Percentiles rank a stretch among this genome's conserved stretches.
phyloP scores from a whole-genome alignment of 345 rosid genomes.

The Draba incana region DNA sequence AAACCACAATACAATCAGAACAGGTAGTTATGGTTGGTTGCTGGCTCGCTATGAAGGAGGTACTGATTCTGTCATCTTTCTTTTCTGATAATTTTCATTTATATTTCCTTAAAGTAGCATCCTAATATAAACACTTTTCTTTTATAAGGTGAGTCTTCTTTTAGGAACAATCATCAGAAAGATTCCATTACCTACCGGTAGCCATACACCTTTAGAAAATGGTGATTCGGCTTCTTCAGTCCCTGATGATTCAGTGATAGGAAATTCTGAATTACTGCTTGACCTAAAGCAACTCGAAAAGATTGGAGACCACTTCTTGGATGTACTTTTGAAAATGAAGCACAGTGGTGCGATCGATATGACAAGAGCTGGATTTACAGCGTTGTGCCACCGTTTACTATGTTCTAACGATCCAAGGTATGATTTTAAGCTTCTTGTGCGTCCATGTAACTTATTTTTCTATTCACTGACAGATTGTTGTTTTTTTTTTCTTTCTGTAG shows the following conservation, averaged over 20 bases:
- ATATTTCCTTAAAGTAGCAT: slow-evolving; percentile 2
- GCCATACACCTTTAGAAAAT: slow-evolving; percentile 49
- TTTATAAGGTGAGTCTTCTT: slow-evolving; percentile 89
- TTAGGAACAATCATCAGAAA: slow-evolving; percentile 87
- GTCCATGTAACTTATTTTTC: neutral
- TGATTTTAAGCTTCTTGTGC: slow-evolving; percentile 29
- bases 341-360: slow-evolving; percentile 98
- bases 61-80: slow-evolving; percentile 39
- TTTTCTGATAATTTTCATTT: too few relatives aligned
- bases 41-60: slow-evolving; percentile 99
- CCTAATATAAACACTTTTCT: slow-evolving; percentile 39
- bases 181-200: slow-evolving; percentile 73
- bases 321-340: slow-evolving; percentile 95
- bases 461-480: slow-evolving; percentile 11
- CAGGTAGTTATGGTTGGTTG: slow-evolving; percentile 97
- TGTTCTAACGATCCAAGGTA: slow-evolving; percentile 92
- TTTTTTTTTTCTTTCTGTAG: slow-evolving; percentile 46
- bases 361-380: slow-evolving; percentile 98
- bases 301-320: slow-evolving; percentile 92
- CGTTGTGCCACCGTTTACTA: slow-evolving; percentile 91
- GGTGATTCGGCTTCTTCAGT: slow-evolving; percentile 40
- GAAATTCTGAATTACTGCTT: slow-evolving; percentile 53
- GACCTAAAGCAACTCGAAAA: slow-evolving; percentile 82
- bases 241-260: slow-evolving; percentile 38
- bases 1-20: slow-evolving; percentile 56